A percentile compares a stretch with the other conserved stretches of the same genome.
Conservation (phyloP, 192 early-diverging fungal genomes). For the Dissophora ornata region DNA sequence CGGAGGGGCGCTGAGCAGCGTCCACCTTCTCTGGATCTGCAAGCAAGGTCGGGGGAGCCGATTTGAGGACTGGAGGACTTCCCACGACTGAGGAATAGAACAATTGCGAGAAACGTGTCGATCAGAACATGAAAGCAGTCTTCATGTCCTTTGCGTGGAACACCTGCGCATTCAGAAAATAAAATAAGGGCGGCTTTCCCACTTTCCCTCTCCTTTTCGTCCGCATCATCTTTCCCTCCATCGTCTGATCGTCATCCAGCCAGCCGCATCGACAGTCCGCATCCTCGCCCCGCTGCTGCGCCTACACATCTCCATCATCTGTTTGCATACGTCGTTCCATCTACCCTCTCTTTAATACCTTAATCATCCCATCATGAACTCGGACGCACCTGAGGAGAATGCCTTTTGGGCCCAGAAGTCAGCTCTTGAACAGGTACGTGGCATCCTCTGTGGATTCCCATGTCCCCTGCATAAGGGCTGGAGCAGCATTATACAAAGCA, state of each 20-base stretch:
- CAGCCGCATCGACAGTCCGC: too few species aligned
- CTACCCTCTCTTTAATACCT: not conserved
- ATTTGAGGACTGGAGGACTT: slow-evolving; percentile 18
- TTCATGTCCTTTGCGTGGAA: too few species aligned
- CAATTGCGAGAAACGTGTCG: too few species aligned
- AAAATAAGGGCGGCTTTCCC: not conserved
- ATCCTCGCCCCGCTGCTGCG: too few species aligned
- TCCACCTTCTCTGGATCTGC: slow-evolving; percentile 43
- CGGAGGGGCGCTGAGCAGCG: slow-evolving; percentile 34
- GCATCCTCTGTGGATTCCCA: too few species aligned
- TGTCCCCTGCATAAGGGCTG: too few species aligned
- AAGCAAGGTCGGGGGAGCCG: slow-evolving; percentile 20
- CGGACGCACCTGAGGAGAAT: slow-evolving; percentile 46
- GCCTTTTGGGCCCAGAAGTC: slow-evolving; percentile 53
- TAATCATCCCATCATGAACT: slow-evolving; percentile 23
- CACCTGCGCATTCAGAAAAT: too few species aligned
- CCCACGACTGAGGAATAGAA: too few species aligned
- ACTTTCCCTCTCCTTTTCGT: not conserved
- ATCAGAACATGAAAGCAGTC: slow-evolving; percentile 1
- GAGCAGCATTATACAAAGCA: too few species aligned
- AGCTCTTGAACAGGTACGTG: slow-evolving; percentile 43
- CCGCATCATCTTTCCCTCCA: too few species aligned
- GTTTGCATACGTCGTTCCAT: not conserved
- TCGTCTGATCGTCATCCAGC: too few species aligned
- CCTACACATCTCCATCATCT: not conserved